Base-by-base conservation (phyloP, 2,329 filamentous ascomycete species). In the Venturia pyrina region DNA sequence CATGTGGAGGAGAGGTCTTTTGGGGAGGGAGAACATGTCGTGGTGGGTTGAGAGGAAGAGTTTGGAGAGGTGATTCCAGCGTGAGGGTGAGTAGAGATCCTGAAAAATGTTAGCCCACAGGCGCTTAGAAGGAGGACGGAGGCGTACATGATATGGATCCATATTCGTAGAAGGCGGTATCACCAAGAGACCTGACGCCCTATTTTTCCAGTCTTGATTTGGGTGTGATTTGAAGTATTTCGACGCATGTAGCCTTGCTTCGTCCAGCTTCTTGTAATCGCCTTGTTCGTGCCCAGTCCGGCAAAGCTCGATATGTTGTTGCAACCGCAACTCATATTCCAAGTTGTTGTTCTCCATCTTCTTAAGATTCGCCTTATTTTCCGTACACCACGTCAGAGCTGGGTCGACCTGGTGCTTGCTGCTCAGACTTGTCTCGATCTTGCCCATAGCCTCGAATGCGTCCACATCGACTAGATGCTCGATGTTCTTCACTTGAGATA, bases 221-320 rank as follows among this genome's bases (percentile, higher is more conserved):
- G 83, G 83, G 72, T 89, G 91, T 2, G 87, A 85, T 19, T 87
- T 81, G 37, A 99, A 83, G 75, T 91, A 89, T 75, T 91, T 96
- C 73, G 87, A 89, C 34, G 92, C 92, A 78, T 98, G 90, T 32
- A 82, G 76, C 68, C 92, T 89, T 15, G 93, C 92, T 69, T 97
- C 92, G 61, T 87, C 77, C 57, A 89, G 81, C 72, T 89, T 91
- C 7, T 78, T 74, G 32, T 83, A 80, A 5, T 87, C 81, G 65
- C 84, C 68, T 61, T 69, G 71, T 66, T 72, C 72, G 64, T 76
- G 73, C 10, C 76, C 84, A 48, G 82, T 85, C 67, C 93, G 83
- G 67, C 96, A 86, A 68, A 98, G 82, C 77, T 98, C 95, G 71
- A 98, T 93, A 75, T 93, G 98, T 75, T 98, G 93, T 76, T 99